Percentiles rank a stretch among this genome's conserved stretches.
Evolutionary conservation across 2,329 filamentous ascomycete species (phyloP).

Genomic region (Aspergillus pseudoglaucus): DNA sequence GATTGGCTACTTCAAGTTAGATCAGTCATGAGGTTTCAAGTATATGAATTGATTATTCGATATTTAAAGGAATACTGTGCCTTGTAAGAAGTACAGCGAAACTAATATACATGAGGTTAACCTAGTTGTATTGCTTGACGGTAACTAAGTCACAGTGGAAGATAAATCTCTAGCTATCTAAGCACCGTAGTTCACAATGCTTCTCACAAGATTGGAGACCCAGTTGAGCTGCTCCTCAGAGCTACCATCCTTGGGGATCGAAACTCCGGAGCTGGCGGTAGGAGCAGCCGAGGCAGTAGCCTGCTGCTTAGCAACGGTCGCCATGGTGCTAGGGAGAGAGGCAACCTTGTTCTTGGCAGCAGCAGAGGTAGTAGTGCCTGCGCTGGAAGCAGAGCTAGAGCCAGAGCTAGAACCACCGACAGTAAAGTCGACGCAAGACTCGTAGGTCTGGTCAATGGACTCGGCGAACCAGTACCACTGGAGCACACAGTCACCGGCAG

Average conservation of each 20-base stretch:
- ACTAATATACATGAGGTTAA: not conserved
- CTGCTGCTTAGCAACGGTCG: slow-evolving; percentile 7
- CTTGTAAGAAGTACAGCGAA: not conserved
- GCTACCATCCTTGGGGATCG: slow-evolving; percentile 14
- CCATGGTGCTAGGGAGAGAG: slow-evolving; percentile 8
- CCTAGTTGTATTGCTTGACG: too few species aligned
- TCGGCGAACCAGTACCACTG: slow-evolving; percentile 32
- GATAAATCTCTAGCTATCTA: not conserved
- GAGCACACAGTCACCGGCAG: slow-evolving; percentile 26
- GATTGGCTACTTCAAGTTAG: not conserved
- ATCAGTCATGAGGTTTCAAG: not conserved
- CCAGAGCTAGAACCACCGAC: slow-evolving; percentile 16
- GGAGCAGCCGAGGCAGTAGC: slow-evolving; percentile 4
- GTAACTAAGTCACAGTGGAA: not conserved
- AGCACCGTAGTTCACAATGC: slow-evolving; percentile 8
- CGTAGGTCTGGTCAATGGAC: slow-evolving; percentile 30
- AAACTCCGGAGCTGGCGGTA: slow-evolving; percentile 1
- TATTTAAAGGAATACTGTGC: too few species aligned
- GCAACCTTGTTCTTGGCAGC: slow-evolving; percentile 6
- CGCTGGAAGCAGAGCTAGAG: slow-evolving; percentile 5
- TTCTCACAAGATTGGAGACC: slow-evolving; percentile 11
- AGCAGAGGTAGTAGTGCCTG: slow-evolving; percentile 5
- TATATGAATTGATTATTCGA: too few species aligned
- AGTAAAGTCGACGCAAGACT: slow-evolving; percentile 31
- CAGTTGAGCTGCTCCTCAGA: slow-evolving; percentile 15